Percentiles rank a stretch among this genome's conserved stretches.
These are phyloP conservation scores for Piper betle DNA, from an alignment of 164 flowering plant species.

Conservation along the genomic window DNA sequence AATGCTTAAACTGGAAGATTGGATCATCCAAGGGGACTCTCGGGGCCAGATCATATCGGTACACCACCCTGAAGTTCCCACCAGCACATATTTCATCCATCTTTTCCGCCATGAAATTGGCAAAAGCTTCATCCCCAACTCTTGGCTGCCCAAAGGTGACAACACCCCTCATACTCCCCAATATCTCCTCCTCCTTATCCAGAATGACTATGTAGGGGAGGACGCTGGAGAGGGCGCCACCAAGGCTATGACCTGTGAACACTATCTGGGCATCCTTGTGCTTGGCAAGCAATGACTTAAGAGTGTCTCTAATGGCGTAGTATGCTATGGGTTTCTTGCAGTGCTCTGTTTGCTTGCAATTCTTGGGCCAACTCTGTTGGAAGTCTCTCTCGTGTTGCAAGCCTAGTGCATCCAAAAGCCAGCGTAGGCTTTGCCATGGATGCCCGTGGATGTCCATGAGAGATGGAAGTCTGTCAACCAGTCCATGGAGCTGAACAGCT, in stretches of 20 bases:
- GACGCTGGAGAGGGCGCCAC: slow-evolving; percentile 50
- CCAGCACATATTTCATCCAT: slow-evolving; percentile 8
- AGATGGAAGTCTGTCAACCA: slow-evolving; percentile 51
- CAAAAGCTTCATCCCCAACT: slow-evolving; percentile 45
- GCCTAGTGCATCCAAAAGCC: slow-evolving; percentile 75
- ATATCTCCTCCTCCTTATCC: slow-evolving; percentile 28
- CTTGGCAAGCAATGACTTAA: slow-evolving; percentile 15
- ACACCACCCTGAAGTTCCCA: slow-evolving; percentile 37
- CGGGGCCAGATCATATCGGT: slow-evolving; percentile 42
- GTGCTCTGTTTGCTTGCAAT: slow-evolving; percentile 2
- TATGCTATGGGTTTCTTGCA: slow-evolving; percentile 26
- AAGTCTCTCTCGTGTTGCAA: slow-evolving; percentile 20
- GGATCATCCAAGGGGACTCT: slow-evolving; percentile 47
- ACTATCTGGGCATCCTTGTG: slow-evolving; percentile 25
- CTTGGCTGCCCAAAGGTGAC: slow-evolving; percentile 64
- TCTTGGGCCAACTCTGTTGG: slow-evolving; percentile 39
- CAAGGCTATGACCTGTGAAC: slow-evolving; percentile 60
- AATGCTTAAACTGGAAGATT: slow-evolving; percentile 35
- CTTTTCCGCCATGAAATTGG: slow-evolving; percentile 18
- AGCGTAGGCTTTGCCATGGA: slow-evolving; percentile 38
- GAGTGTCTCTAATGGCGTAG: slow-evolving; percentile 28
- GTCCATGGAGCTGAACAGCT: slow-evolving; percentile 33
- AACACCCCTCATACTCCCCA: slow-evolving; percentile 33
- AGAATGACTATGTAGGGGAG: slow-evolving; percentile 36
- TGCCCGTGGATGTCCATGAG: slow-evolving; percentile 35